These are phyloP conservation scores for Calonectria leucothoes DNA, from an alignment of 2,329 filamentous ascomycete genomes.

Conservation along the genomic window DNA sequence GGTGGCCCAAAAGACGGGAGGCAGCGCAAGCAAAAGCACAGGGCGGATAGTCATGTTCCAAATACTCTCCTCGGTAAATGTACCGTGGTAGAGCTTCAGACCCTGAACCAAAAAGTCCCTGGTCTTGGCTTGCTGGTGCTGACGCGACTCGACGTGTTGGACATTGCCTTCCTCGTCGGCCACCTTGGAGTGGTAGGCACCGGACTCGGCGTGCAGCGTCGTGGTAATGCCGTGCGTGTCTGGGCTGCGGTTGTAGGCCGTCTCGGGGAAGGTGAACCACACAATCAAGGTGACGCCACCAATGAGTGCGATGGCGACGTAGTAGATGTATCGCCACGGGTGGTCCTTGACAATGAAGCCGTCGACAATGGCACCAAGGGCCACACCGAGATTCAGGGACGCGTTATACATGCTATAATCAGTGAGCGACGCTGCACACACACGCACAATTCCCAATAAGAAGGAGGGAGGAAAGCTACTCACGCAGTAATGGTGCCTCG, in stretches of 20 bases:
- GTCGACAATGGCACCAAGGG: slow-evolving; percentile 52
- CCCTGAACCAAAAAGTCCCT: slow-evolving; percentile 2
- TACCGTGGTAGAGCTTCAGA: slow-evolving; percentile 22
- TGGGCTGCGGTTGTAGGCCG: slow-evolving; percentile 53
- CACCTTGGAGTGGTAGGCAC: slow-evolving; percentile 15
- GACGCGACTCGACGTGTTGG: slow-evolving; percentile 10
- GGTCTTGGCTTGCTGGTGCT: slow-evolving; percentile 1
- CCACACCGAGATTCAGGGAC: slow-evolving; percentile 53
- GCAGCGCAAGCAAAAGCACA: slow-evolving; percentile 58
- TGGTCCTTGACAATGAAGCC: slow-evolving; percentile 59
- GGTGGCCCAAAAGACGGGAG: slow-evolving; percentile 63
- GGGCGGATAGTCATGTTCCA: slow-evolving; percentile 59
- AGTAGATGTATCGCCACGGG: slow-evolving; percentile 61
- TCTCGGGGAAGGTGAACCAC: slow-evolving; percentile 65
- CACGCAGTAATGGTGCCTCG: slow-evolving; percentile 60
- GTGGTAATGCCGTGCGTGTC: slow-evolving; percentile 19
- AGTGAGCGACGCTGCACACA: background rate
- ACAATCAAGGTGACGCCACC: slow-evolving; percentile 57
- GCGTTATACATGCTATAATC: slow-evolving; percentile 47
- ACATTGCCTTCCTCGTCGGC: slow-evolving; percentile 17
- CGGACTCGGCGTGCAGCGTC: slow-evolving; percentile 12
- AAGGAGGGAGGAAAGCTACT: slow-evolving; percentile 26
- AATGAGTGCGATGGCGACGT: slow-evolving; percentile 58
- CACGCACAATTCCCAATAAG: too few relatives aligned
- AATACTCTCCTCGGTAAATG: slow-evolving; percentile 22